Percentiles rank a stretch among this genome's conserved stretches.
Evolutionary conservation across 192 early-diverging fungal species (phyloP).

Genomic region (Backusella macrospora): DNA sequence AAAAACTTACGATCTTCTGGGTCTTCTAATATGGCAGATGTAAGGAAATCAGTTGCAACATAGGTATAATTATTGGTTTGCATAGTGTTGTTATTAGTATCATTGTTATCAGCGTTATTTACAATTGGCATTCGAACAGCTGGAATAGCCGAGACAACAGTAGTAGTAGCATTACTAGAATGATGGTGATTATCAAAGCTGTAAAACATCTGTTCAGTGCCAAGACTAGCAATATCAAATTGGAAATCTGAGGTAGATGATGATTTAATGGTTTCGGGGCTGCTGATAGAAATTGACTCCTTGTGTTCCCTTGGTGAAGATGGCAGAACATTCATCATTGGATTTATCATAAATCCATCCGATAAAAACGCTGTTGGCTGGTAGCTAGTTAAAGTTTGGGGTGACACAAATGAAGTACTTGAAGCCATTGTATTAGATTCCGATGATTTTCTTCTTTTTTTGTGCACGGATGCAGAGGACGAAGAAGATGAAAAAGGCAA

Average conservation of each 20-base stretch:
- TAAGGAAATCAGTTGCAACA: background rate
- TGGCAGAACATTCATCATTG: background rate
- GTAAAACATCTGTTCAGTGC: slow-evolving; percentile 6
- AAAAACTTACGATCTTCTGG: slow-evolving; percentile 1
- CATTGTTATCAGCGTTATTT: background rate
- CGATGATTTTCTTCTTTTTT: background rate
- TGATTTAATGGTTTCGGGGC: background rate
- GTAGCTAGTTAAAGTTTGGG: background rate
- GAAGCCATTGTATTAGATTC: background rate
- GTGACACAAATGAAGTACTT: background rate
- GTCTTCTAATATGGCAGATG: background rate
- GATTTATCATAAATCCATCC: background rate
- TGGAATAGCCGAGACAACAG: background rate
- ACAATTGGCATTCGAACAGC: slow-evolving; percentile 4
- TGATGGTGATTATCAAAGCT: background rate
- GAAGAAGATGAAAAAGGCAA: background rate
- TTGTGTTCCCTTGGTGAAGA: background rate
- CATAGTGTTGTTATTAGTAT: background rate
- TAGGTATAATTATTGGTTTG: background rate
- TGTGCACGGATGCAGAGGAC: background rate
- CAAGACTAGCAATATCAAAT: slow-evolving; percentile 18
- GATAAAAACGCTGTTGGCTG: background rate
- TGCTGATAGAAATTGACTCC: background rate
- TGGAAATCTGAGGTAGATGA: background rate
- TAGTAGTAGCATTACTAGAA: background rate